Evolutionary conservation across 306 rosid species (phyloP), one percentile per base, ranked within the genome.

Genomic region (Carpinus viminea): DNA sequence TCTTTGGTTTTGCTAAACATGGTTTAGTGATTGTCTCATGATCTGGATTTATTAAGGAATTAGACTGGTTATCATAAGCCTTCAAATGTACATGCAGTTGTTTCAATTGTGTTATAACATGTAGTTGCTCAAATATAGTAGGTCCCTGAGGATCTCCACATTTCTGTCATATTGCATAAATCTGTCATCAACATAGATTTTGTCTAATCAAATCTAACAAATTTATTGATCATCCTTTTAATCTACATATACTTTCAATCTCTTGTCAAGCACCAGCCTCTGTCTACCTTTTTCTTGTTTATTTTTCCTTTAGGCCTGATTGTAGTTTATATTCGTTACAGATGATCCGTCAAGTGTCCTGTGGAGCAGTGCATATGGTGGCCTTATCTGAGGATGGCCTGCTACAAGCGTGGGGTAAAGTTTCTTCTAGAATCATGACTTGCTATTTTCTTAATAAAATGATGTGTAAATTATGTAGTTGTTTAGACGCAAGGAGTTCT

Each of bases 341-440:
- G 98, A 77, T 87, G 76, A 91, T 94, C 83, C 45, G 68, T 79
- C 93, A 92, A 90, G 98, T 90, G 72, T 92, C 98, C n/a, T 94
- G 98, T 81, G 98, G 98, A 80, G 92, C 97, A 80, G 96, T 86
- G 68, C 98, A 94, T 72, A 91, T 81, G 72, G 90, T 89, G 81
- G 98, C 93, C 77, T 83, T 91, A 82, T 94, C 98, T 16, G 94
- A 88, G 76, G 97, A 92, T 52, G 98, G 98, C 74, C 81, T 84
- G 28, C 78, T 92, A 77, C 98, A 92, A 84, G 96, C 98, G 66
- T 92, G 98, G 98, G 98, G 98, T 94, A 85, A 77, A 69, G 88
- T 18, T 73, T 54, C 70, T 61, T 78, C 79, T 82, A 69, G 48
- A 18, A 69, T 80, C 53, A 61, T 64, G 9, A 38, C 20, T 82